Percentiles rank a stretch among this genome's conserved stretches.
phyloP scores from a whole-genome alignment of 2,329 filamentous ascomycete genomes.

The Cryphonectria radicalis region DNA sequence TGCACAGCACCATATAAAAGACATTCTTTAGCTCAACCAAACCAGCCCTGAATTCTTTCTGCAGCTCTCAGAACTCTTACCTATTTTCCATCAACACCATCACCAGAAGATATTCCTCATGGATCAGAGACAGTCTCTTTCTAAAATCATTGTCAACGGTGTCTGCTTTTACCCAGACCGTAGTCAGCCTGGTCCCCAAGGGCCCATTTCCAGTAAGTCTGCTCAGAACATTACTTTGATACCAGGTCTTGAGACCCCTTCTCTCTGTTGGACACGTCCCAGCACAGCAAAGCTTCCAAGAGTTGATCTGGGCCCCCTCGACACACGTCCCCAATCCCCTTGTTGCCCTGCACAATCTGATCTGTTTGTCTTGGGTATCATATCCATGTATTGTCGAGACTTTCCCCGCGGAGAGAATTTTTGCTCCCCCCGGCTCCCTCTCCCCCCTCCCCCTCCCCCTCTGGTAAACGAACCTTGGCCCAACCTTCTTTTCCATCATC shows the following conservation, averaged over 20 bases:
- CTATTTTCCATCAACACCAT: no score
- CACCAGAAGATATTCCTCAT: no score
- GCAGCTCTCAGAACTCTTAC: no score
- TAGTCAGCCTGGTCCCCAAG: neutral
- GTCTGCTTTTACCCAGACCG: neutral
- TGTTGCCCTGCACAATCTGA: neutral
- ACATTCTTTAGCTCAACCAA: no score
- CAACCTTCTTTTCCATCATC: neutral
- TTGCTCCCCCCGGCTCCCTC: neutral
- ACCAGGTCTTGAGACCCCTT: neutral
- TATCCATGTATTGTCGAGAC: neutral
- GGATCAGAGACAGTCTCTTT: no score
- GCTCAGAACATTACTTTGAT: neutral
- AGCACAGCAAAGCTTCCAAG: neutral
- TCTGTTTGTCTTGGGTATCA: neutral
- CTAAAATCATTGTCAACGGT: neutral
- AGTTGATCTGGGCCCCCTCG: neutral
- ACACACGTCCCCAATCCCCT: neutral
- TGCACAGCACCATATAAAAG: neutral
- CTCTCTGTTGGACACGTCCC: neutral
- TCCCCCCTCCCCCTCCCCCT: neutral
- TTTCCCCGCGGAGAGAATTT: neutral
- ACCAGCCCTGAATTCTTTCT: no score
- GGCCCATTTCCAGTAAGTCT: neutral
- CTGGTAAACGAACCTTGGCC: neutral